phyloP scores from a whole-genome alignment of 805 yeast genomes.

The Phaffomyces opuntiae region DNA sequence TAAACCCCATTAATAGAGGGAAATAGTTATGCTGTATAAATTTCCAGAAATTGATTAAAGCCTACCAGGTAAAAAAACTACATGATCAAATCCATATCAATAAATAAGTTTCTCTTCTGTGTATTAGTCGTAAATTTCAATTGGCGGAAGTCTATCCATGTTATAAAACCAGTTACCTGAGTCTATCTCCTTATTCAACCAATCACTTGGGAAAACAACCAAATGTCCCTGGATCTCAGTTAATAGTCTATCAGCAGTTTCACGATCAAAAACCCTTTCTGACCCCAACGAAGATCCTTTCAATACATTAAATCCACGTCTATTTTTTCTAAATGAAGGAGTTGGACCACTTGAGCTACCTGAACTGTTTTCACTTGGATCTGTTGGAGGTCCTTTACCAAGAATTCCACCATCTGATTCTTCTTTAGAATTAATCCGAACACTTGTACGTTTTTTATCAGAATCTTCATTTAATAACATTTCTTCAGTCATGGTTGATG shows the following conservation, averaged over 20 bases:
- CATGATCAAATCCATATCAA: too few relatives aligned
- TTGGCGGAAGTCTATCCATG: conserved; percentile 89
- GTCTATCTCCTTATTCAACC: conserved; percentile 84
- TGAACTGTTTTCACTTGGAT: not conserved
- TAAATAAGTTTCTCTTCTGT: too few relatives aligned
- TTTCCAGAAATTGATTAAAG: too few relatives aligned
- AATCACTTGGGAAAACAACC: conserved; percentile 86
- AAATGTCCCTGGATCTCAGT: conserved; percentile 76
- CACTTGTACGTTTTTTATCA: not conserved
- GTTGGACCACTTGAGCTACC: not conserved
- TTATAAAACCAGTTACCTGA: conserved; percentile 93
- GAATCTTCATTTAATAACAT: not conserved
- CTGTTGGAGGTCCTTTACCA: conserved; percentile 12
- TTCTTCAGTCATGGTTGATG: not conserved
- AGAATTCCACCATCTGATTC: conserved; percentile 4
- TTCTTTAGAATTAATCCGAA: not conserved
- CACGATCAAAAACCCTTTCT: conserved; percentile 58
- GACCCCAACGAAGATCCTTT: conserved; percentile 27
- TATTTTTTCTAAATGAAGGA: conserved; percentile 8
- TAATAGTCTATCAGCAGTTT: conserved; percentile 69
- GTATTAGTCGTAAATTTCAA: conserved; percentile 75
- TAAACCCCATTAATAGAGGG: too few relatives aligned
- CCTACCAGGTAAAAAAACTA: not conserved
- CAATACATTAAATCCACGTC: conserved; percentile 32
- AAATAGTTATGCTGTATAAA: too few relatives aligned